phyloP scores from a whole-genome alignment of 495 filamentous ascomycete species.

The Lepraria neglecta region DNA sequence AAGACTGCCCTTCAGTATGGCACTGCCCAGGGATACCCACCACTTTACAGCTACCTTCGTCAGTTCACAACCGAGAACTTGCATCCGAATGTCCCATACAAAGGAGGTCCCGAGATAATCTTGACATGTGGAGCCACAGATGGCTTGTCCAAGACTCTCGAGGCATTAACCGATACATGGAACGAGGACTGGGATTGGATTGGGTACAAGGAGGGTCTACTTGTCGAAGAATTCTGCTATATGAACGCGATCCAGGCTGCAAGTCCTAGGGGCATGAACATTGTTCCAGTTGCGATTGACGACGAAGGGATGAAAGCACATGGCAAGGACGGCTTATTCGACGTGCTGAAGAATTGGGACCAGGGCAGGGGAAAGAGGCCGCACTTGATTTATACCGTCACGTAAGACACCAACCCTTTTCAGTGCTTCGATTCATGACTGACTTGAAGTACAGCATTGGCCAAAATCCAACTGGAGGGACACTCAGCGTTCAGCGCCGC shows the following conservation, averaged over 20 bases:
- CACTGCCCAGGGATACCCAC: constrained; percentile 65
- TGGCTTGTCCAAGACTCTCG: constrained; percentile 70
- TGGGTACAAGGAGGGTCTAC: constrained; percentile 58
- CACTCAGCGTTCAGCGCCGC: constrained; percentile 61
- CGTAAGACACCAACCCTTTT: constrained; percentile 47
- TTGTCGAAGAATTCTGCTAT: constrained; percentile 75
- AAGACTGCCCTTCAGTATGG: constrained; percentile 82
- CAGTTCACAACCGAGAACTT: constrained; percentile 70
- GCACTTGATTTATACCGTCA: constrained; percentile 84
- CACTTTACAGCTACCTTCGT: constrained; percentile 66
- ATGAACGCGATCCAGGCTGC: constrained; percentile 64
- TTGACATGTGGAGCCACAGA: constrained; percentile 78
- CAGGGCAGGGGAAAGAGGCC: constrained; percentile 62
- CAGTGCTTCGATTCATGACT: not conserved
- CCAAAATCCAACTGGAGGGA: constrained; percentile 82
- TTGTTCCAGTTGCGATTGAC: constrained; percentile 69
- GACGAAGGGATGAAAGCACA: constrained; percentile 62
- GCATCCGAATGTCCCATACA: constrained; percentile 75
- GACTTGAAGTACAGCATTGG: constrained; percentile 54
- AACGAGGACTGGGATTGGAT: constrained; percentile 58
- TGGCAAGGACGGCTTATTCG: constrained; percentile 65
- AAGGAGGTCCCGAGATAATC: constrained; percentile 65
- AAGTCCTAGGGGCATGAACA: constrained; percentile 60
- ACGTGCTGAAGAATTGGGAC: constrained; percentile 81
- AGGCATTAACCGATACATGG: constrained; percentile 69